Percentiles rank a stretch among this genome's conserved stretches.
Conservation (phyloP, 1,139 yeast genomes). For the Yamadazyma kanchanaburiensis region DNA sequence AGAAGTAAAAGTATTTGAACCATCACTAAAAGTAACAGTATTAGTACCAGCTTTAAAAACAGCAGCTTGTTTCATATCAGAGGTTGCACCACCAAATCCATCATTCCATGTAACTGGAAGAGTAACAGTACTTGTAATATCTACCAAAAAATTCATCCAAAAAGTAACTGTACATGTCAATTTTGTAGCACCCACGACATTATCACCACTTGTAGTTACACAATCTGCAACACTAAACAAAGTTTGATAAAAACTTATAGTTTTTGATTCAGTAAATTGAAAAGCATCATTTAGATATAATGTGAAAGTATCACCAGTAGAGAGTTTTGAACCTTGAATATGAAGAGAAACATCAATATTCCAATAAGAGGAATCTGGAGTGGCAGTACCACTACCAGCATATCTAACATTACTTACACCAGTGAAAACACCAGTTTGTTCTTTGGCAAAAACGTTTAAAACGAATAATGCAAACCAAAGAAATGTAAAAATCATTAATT, state of each 20-base stretch:
- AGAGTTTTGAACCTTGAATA: too few species aligned
- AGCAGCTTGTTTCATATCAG: slow-evolving; percentile 19
- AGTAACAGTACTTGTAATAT: slow-evolving; percentile 19
- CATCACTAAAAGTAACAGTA: slow-evolving; percentile 26
- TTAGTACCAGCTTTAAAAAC: slow-evolving; percentile 22
- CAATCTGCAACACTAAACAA: slow-evolving; percentile 25
- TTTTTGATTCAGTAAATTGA: slow-evolving; percentile 20
- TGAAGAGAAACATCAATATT: too few species aligned
- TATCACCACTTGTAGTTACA: slow-evolving; percentile 19
- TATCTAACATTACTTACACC: too few species aligned
- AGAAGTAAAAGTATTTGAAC: slow-evolving; percentile 17
- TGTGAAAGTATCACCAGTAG: slow-evolving; percentile 34
- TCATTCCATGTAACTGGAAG: slow-evolving; percentile 26
- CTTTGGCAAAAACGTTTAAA: too few species aligned
- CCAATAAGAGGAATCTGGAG: too few species aligned
- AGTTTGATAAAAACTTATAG: slow-evolving; percentile 13
- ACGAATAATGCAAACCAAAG: too few species aligned
- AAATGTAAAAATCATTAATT: too few species aligned
- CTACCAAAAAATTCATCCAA: slow-evolving; percentile 10
- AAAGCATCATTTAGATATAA: slow-evolving; percentile 29
- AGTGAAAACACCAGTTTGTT: too few species aligned
- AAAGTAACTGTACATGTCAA: slow-evolving; percentile 22
- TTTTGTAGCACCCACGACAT: slow-evolving; percentile 19
- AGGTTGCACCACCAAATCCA: slow-evolving; percentile 19
- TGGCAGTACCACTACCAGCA: too few species aligned